Percentiles rank a stretch among this genome's conserved stretches.
Conservation (phyloP, 208 protist species). For the Trypanosoma boissoni region DNA sequence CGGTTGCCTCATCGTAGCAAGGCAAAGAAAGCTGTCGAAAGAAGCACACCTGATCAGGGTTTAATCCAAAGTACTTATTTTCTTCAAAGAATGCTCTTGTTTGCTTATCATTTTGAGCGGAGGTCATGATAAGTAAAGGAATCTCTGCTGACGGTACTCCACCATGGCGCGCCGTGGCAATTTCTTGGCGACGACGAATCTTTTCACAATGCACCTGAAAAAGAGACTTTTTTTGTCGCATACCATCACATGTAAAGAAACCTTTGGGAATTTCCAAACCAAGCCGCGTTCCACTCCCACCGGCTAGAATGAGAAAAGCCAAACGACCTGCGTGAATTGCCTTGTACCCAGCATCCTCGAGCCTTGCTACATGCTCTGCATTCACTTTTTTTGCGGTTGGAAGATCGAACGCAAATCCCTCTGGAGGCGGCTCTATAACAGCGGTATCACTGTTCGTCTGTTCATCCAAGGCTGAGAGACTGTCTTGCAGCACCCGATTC, state of each 20-base stretch:
- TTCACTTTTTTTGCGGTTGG: not conserved
- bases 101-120: conserved; percentile 86
- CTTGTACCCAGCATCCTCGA: conserved; percentile 49
- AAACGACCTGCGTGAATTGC: conserved; percentile 82
- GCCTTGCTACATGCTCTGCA: not conserved
- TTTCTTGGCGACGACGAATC: conserved; percentile 77
- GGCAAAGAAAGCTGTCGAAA: conserved; percentile 94
- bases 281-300: conserved; percentile 98
- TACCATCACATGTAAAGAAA: conserved; percentile 58
- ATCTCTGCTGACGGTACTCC: conserved; percentile 21
- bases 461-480: not conserved
- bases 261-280: conserved; percentile 96
- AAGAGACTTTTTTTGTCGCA: conserved; percentile 92
- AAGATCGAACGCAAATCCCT: conserved; percentile 19
- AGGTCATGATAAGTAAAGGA: conserved; percentile 96
- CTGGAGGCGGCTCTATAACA: conserved; percentile 17
- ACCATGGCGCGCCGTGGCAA: conserved; percentile 37
- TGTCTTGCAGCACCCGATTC: conserved; percentile 14
- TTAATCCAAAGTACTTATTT: conserved; percentile 95
- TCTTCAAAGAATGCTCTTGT: conserved; percentile 93
- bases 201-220: conserved; percentile 97
- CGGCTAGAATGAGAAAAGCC: conserved; percentile 95
- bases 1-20: conserved; percentile 85
- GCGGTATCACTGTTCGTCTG: not conserved
- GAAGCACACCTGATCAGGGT: conserved; percentile 88